phyloP scores from a whole-genome alignment of 768 basidiomycete genomes.

The Krasilnikovozyma curviuscula region DNA sequence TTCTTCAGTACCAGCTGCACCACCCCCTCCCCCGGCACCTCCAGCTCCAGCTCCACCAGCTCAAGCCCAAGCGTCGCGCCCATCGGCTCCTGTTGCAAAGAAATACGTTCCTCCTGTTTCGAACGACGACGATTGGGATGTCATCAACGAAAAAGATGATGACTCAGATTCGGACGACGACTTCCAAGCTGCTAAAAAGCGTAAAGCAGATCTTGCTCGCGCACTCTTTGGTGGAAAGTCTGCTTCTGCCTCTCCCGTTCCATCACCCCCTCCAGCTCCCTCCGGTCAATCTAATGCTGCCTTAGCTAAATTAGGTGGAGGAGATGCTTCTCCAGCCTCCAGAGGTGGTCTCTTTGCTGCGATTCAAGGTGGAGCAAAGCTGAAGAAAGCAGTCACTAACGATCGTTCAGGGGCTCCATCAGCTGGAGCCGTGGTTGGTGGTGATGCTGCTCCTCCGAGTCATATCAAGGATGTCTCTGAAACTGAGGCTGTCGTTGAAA shows the following conservation, averaged over 20 bases:
- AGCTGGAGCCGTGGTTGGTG: slow-evolving; percentile 53
- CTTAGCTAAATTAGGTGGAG: slow-evolving; percentile 30
- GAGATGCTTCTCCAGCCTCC: slow-evolving; percentile 16
- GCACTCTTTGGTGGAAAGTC: slow-evolving; percentile 52
- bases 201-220: slow-evolving; percentile 52
- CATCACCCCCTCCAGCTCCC: slow-evolving; percentile 25
- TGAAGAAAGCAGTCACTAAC: slow-evolving; percentile 59
- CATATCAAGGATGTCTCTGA: slow-evolving; percentile 40
- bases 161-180: slow-evolving; percentile 52
- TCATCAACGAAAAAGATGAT: slow-evolving; percentile 47
- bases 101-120: slow-evolving; percentile 35
- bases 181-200: slow-evolving; percentile 41
- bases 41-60: slow-evolving; percentile 15
- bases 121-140: slow-evolving; percentile 69
- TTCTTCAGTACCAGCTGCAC: slow-evolving; percentile 18
- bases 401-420: slow-evolving; percentile 56
- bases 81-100: slow-evolving; percentile 24
- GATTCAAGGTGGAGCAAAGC: slow-evolving; percentile 52
- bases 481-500: too few species aligned
- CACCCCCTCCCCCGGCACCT: slow-evolving; percentile 27
- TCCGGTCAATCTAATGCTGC: slow-evolving; percentile 20
- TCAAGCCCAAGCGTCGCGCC: too few species aligned
- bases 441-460: slow-evolving; percentile 46
- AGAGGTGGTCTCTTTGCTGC: slow-evolving; percentile 50
- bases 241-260: not conserved